phyloP scores from a whole-genome alignment of 352 stramenopile genomes.

The Phytopythium cucurbitacearum region DNA sequence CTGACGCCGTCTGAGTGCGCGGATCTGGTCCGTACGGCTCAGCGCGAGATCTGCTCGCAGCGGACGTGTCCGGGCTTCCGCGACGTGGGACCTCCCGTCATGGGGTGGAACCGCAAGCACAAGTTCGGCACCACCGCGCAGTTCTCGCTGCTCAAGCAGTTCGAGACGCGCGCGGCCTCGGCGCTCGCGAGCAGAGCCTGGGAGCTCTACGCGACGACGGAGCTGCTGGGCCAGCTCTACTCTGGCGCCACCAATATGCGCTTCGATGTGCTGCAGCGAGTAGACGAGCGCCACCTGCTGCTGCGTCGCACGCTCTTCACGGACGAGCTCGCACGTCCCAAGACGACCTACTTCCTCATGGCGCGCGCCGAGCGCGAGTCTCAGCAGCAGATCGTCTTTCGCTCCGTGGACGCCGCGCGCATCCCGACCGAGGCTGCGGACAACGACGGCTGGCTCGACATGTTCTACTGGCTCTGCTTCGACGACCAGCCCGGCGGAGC shows the following conservation, averaged over 20 bases:
- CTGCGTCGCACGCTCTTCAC: slow-evolving; percentile 27
- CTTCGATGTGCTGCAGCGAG: slow-evolving; percentile 30
- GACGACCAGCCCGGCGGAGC: slow-evolving; percentile 3
- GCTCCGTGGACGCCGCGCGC: slow-evolving; percentile 22
- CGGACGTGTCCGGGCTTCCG: slow-evolving; percentile 7
- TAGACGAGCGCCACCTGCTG: slow-evolving; percentile 26
- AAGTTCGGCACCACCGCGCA: slow-evolving; percentile 15
- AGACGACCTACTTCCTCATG: slow-evolving; percentile 32
- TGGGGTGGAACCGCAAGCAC: slow-evolving; percentile 34
- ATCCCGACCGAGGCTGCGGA: slow-evolving; percentile 12
- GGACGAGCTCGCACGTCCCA: slow-evolving; percentile 15
- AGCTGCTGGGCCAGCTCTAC: slow-evolving; percentile 29
- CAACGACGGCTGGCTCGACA: slow-evolving; percentile 17
- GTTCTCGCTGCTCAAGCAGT: slow-evolving; percentile 30
- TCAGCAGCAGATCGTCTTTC: slow-evolving; percentile 28
- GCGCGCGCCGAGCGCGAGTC: slow-evolving; percentile 13
- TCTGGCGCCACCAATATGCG: slow-evolving; percentile 22
- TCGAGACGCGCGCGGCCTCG: slow-evolving; percentile 10
- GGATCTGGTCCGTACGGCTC: slow-evolving; percentile 8
- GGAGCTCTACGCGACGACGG: slow-evolving; percentile 22
- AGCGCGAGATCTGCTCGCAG: slow-evolving; percentile 17
- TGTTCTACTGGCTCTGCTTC: slow-evolving; percentile 38
- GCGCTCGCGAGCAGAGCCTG: slow-evolving; percentile 15
- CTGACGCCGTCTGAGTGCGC: slow-evolving; percentile 20
- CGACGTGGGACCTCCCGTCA: slow-evolving; percentile 11